Evolutionary conservation across 2,329 filamentous ascomycete genomes (phyloP).

Genomic region (Cladophialophora chaetospira): DNA sequence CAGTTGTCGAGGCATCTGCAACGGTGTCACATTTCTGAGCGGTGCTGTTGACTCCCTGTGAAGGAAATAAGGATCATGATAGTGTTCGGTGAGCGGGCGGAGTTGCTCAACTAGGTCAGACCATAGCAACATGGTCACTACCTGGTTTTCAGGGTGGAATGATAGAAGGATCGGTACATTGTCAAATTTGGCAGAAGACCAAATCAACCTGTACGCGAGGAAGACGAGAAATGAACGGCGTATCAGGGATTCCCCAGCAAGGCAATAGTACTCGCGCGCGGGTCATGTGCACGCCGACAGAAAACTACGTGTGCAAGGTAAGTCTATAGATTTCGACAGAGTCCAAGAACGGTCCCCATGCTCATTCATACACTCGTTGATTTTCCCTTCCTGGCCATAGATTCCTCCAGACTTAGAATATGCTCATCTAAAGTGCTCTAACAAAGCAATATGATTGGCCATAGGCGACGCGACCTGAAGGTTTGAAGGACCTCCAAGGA

Average conservation of each 20-base stretch:
- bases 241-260: neutral
- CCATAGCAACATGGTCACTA: neutral
- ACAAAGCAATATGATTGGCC: slow-evolving; percentile 17
- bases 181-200: neutral
- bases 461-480: slow-evolving; percentile 23
- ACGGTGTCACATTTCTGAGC: slow-evolving; percentile 20
- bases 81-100: too few species aligned
- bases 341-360: neutral
- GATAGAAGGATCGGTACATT: neutral
- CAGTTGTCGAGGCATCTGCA: slow-evolving; percentile 10
- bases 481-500: slow-evolving; percentile 10
- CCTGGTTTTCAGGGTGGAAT: neutral
- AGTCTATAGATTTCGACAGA: slow-evolving; percentile 13
- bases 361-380: neutral
- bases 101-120: neutral
- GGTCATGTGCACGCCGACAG: slow-evolving; percentile 9
- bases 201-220: neutral
- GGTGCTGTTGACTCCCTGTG: neutral
- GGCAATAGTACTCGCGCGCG: neutral
- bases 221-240: neutral
- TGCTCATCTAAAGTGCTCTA: neutral
- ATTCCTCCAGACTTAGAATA: neutral
- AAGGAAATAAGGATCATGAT: too few species aligned
- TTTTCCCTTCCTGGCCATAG: neutral
- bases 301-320: slow-evolving; percentile 8